Percentiles rank a stretch among this genome's conserved stretches.
These are phyloP conservation scores for Calycina herbarum DNA, from an alignment of 2,329 filamentous ascomycete species.

Conservation along the genomic window DNA sequence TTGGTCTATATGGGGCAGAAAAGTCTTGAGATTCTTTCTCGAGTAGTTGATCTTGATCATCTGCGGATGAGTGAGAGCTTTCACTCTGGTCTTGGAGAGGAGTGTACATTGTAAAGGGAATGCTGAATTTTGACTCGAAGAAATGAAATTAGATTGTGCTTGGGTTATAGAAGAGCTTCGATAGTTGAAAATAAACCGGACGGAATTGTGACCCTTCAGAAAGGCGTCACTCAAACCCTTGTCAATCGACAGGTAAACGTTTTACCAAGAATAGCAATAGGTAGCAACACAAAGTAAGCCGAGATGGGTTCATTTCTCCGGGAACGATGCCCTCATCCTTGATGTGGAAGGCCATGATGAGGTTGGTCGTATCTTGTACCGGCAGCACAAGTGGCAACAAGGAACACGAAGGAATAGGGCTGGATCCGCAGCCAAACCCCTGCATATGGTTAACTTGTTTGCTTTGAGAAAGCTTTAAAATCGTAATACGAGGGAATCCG, in stretches of 20 bases:
- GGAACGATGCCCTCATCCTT: neutral
- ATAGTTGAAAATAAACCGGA: too few relatives aligned
- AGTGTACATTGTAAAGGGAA: constrained; percentile 17
- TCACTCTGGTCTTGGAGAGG: constrained; percentile 25
- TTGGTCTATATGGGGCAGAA: constrained; percentile 10
- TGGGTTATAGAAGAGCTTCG: neutral
- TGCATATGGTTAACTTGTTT: neutral
- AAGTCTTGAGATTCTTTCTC: constrained; percentile 17
- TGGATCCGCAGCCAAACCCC: neutral
- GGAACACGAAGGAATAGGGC: constrained; percentile 1
- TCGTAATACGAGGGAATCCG: neutral
- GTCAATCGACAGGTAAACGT: neutral
- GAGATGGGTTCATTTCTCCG: neutral
- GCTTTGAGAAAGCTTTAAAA: neutral
- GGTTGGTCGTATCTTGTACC: neutral
- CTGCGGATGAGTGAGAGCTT: constrained; percentile 18
- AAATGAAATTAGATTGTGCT: neutral
- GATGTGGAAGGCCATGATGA: neutral
- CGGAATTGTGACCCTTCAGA: neutral
- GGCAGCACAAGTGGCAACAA: neutral
- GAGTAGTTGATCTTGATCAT: constrained; percentile 25
- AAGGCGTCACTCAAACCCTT: neutral
- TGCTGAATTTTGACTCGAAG: neutral
- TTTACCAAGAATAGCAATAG: neutral
- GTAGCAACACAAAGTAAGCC: neutral